These are phyloP conservation scores for Chloranthus sessilifolius DNA, from an alignment of 164 flowering plant species.

Conservation along the genomic window DNA sequence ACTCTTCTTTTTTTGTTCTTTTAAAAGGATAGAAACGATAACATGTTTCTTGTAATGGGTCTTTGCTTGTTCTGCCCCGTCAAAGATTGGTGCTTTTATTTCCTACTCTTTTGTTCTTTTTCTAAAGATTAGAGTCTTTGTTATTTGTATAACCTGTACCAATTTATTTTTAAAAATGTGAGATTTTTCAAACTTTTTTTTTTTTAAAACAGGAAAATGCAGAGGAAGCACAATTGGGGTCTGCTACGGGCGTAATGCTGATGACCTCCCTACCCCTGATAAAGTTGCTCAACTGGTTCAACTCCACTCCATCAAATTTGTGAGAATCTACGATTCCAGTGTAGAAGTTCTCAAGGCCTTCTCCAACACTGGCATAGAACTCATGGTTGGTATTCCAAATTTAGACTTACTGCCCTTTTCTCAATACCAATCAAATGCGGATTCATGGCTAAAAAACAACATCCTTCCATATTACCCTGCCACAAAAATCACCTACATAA, in stretches of 20 bases:
- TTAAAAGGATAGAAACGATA: too few species aligned
- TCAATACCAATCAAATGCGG: slow-evolving; percentile 85
- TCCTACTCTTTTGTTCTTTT: too few species aligned
- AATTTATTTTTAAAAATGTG: too few species aligned
- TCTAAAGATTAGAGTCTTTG: too few species aligned
- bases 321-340: slow-evolving; percentile 83
- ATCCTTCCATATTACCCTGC: slow-evolving; percentile 93
- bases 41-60: too few species aligned
- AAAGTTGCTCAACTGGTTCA: slow-evolving; percentile 70
- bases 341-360: slow-evolving; percentile 89
- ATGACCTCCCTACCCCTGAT: slow-evolving; percentile 92
- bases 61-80: too few species aligned
- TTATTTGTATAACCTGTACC: too few species aligned
- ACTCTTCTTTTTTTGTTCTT: too few species aligned
- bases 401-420: slow-evolving; percentile 65
- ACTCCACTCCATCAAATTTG: slow-evolving; percentile 61
- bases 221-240: slow-evolving; percentile 70
- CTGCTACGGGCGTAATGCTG: slow-evolving; percentile 94
- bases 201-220: too few species aligned
- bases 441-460: slow-evolving; percentile 78
- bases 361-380: slow-evolving; percentile 78
- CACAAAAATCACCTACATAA: slow-evolving; percentile 69
- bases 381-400: slow-evolving; percentile 83
- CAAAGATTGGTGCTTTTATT: too few species aligned
- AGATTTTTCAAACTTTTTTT: too few species aligned